Evolutionary conservation across 352 stramenopile genomes (phyloP).

Genomic region (Pythium insidiosum): DNA sequence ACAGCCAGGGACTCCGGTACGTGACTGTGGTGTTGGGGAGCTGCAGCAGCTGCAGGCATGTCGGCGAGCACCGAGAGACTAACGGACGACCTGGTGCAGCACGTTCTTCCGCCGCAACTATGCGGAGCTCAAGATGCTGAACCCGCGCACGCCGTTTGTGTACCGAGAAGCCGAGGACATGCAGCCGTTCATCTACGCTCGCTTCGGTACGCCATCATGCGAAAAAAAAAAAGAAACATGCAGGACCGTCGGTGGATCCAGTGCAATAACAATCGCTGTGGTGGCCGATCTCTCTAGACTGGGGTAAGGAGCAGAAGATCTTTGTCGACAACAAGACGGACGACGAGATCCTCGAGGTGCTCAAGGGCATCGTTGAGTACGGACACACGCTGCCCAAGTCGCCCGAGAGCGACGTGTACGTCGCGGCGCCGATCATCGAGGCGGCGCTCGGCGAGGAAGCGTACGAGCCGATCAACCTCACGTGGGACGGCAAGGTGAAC

Average conservation of each 20-base stretch:
- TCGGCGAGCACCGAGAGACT: no score
- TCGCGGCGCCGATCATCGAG: slow-evolving; percentile 71
- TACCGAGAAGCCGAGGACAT: slow-evolving; percentile 85
- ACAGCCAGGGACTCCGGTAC: slow-evolving; percentile 73
- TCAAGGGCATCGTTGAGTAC: slow-evolving; percentile 73
- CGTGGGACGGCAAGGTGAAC: slow-evolving; percentile 72
- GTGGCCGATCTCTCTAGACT: slow-evolving; percentile 27
- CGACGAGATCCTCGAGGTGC: slow-evolving; percentile 66
- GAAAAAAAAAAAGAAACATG: no score
- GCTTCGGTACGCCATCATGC: slow-evolving; percentile 66
- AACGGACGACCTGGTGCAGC: no score
- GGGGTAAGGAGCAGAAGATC: slow-evolving; percentile 79
- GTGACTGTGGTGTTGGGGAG: no score
- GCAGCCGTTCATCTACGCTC: slow-evolving; percentile 84
- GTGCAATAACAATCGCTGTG: no score
- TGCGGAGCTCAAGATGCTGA: slow-evolving; percentile 84
- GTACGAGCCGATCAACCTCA: slow-evolving; percentile 79
- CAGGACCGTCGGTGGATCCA: no score
- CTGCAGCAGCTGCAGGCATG: no score
- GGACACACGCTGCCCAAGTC: slow-evolving; percentile 73
- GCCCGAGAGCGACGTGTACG: slow-evolving; percentile 72
- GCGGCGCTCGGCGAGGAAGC: slow-evolving; percentile 51
- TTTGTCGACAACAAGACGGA: slow-evolving; percentile 78
- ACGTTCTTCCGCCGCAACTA: slow-evolving; percentile 86
- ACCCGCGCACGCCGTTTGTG: slow-evolving; percentile 73